A percentile compares a stretch with the other conserved stretches of the same genome.
phyloP scores from a whole-genome alignment of 139 green algal genomes.

The Eudorina sp. region DNA sequence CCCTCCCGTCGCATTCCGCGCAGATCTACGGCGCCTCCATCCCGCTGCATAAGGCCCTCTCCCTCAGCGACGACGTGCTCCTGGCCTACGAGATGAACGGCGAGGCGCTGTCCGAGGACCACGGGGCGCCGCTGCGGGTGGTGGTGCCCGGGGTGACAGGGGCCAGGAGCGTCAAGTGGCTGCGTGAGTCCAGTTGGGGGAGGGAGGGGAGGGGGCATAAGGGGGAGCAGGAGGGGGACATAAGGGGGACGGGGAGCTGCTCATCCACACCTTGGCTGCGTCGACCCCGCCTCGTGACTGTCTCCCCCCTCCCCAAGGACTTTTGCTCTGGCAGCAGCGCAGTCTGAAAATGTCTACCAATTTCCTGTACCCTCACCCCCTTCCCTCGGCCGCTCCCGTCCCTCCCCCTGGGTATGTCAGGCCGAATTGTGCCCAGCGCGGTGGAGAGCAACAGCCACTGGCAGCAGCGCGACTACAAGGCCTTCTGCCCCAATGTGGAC shows the following conservation, averaged over 20 bases:
- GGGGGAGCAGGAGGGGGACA: not conserved
- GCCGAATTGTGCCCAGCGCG: constrained; percentile 63
- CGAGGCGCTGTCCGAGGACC: constrained; percentile 77
- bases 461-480: constrained; percentile 94
- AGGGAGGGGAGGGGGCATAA: not conserved
- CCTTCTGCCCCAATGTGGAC: constrained; percentile 65
- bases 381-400: not conserved
- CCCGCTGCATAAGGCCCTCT: constrained; percentile 77
- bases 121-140: constrained; percentile 85
- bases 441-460: constrained; percentile 80
- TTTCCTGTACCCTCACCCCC: not conserved
- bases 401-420: constrained; percentile 4
- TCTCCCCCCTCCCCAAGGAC: too few relatives aligned
- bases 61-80: constrained; percentile 77
- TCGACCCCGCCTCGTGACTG: too few relatives aligned
- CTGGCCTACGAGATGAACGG: constrained; percentile 97
- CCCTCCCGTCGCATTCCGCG: not conserved
- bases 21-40: constrained; percentile 82
- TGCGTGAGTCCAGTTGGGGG: constrained; percentile 57
- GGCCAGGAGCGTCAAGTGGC: constrained; percentile 90
- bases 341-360: not conserved
- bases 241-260: too few relatives aligned
- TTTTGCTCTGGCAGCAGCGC: too few relatives aligned
- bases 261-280: too few relatives aligned
- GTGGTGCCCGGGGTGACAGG: constrained; percentile 83